phyloP scores from a whole-genome alignment of 2,329 filamentous ascomycete species.

The Diplodia intermedia region DNA sequence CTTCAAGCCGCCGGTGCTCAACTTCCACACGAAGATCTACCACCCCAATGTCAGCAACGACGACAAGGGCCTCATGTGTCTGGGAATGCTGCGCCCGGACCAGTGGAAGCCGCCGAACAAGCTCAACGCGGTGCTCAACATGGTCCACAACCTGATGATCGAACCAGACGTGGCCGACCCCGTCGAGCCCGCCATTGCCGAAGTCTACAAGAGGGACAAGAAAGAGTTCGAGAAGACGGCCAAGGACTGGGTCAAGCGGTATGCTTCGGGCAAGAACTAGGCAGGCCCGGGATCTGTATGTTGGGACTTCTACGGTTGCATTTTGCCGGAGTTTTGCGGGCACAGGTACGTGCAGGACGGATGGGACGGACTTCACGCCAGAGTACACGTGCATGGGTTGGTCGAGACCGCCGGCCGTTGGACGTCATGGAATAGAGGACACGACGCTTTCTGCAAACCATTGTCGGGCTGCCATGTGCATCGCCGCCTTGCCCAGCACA shows the following conservation, averaged over 20 bases:
- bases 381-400: slow-evolving; percentile 1
- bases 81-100: slow-evolving; percentile 81
- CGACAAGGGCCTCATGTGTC: slow-evolving; percentile 81
- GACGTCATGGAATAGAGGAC: slow-evolving; percentile 4
- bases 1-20: slow-evolving; percentile 83
- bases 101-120: slow-evolving; percentile 91
- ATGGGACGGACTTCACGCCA: not conserved
- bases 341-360: slow-evolving; percentile 14
- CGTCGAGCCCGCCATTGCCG: slow-evolving; percentile 83
- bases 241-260: slow-evolving; percentile 73
- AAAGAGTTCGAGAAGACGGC: slow-evolving; percentile 76
- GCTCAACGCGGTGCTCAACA: slow-evolving; percentile 76
- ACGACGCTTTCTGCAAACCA: slow-evolving; percentile 9
- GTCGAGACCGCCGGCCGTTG: not conserved
- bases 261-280: slow-evolving; percentile 61
- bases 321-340: slow-evolving; percentile 28
- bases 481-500: not conserved
- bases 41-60: slow-evolving; percentile 95
- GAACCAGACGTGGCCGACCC: slow-evolving; percentile 90
- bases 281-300: not conserved
- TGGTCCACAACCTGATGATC: slow-evolving; percentile 74
- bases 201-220: slow-evolving; percentile 76
- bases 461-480: slow-evolving; percentile 21
- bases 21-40: slow-evolving; percentile 89
- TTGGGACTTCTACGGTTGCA: slow-evolving; percentile 17